Base-by-base conservation (phyloP, 805 yeast genomes). In the Spathaspora boniae region DNA sequence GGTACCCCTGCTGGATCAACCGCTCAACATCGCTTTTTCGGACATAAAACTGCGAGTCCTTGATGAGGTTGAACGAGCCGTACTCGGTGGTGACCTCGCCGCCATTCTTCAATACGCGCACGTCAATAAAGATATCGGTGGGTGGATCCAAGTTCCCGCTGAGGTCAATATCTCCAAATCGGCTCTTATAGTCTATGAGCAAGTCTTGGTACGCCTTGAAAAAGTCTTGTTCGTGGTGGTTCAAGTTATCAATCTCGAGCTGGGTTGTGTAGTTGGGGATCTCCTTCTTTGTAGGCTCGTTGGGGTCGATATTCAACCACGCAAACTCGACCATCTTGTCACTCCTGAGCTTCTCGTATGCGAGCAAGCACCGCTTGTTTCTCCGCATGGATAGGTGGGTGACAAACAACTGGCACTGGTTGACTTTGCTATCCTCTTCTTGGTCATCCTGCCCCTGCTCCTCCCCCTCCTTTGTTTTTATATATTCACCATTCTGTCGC, bases 41-140 rank as follows among this genome's bases (percentile, higher is more conserved):
- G 14, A 91, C 97, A 53, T 85, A 91, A 53, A 91, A 89, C 53
- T 93, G 98, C 3, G 96, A 85, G 56, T 91, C 91, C 51, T 89
- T 91, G 3, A 94, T 86, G 45, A 93, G 64, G 50, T 89, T 89
- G 63, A 93, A 88, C 3, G 87, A 96, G 16, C 97, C 98, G 50
- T 91, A 91, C 56, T 91, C 98, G 0, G 98, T 93, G 53, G 89
- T 96, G 23, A 91, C 87, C 54, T 93, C 98, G 2, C 98, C 98
- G 0, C 95, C 97, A 50, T 91, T 95, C 54, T 84, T 84, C 34
- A 91, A 60, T 6, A 91, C 98, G 39, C 98, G 67, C 4, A 93
- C 98, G 51, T 91, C 98, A 7, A 91, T 85, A 48, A 91, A 93
- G 19, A 93, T 84, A 46, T 87, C 94, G 24, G 74, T 76, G 1